Evolutionary conservation across 2,329 filamentous ascomycete species (phyloP), one percentile per base, ranked within the genome.

Genomic region (Paraphoma chrysanthemicola): DNA sequence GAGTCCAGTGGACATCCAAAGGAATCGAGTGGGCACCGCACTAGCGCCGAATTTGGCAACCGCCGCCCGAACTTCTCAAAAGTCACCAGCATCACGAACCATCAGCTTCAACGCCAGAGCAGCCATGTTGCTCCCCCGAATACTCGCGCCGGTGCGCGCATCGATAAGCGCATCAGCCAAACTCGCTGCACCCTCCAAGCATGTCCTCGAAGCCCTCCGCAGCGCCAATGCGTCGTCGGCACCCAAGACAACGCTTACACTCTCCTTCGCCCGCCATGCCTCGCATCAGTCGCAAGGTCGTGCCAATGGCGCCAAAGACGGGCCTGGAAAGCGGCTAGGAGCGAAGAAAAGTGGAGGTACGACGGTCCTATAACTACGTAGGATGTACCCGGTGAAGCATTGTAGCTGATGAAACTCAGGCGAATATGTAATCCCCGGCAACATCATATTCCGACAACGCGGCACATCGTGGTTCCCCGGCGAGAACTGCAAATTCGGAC

Each of bases 381-480:
- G 23, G 23, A 23, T 23, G 23, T 23, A 23, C 23, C 2, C 23
- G 23, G 23, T 29, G 14, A 16, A 14, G 39, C 11, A 6, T 31
- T 12, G 3, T 29, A 18, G 14, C 31, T 41, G 23, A 23, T 23
- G 23, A 23, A 23, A 3, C 23, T 56, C 72, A 93, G 90, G 94
- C 75, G 90, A 97, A 81, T 96, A 90, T 77, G 95, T 99, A 36
- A 90, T 97, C 56, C 90, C 93, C 4, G 95, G 95, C 52, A 98
- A 97, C 82, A 99, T 99, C 79, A 91, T 99, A 80, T 99, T 95
- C 86, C 93, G 92, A 76, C 95, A 99, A 79, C 90, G 94, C 71
- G 95, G 95, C 69, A 96, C 95, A 4, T 86, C 89, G 71, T 99
- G 95, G 95, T 94, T 90, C 77, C 90, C 95, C 1, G 95, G 95